A percentile compares a stretch with the other conserved stretches of the same genome.
These are phyloP conservation scores for Gracilaria gracilis DNA, from an alignment of 23 red algal genomes.

Conservation along the genomic window DNA sequence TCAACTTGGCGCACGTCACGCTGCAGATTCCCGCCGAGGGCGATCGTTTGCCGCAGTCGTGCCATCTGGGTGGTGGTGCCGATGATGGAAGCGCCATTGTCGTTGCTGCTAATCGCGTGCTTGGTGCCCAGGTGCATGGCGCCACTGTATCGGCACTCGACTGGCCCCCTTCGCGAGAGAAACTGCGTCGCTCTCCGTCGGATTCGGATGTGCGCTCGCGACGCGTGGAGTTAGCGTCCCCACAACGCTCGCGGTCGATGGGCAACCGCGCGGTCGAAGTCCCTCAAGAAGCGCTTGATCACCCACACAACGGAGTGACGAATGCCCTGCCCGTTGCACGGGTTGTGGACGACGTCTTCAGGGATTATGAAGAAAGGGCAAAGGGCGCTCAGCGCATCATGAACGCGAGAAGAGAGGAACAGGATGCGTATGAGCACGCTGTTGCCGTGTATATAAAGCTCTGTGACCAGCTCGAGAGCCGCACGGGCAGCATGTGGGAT, in stretches of 20 bases:
- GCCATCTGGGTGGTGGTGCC: neutral
- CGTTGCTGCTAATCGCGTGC: neutral
- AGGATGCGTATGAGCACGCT: slow-evolving; percentile 81
- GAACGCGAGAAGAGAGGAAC: slow-evolving; percentile 67
- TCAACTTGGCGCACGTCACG: slow-evolving; percentile 8
- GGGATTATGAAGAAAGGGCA: slow-evolving; percentile 70
- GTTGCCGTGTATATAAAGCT: slow-evolving; percentile 71
- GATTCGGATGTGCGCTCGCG: neutral
- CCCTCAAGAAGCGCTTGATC: neutral
- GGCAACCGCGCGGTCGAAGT: neutral
- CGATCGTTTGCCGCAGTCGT: neutral
- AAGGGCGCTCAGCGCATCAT: slow-evolving; percentile 73
- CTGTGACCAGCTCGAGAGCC: slow-evolving; percentile 62
- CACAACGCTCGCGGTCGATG: neutral
- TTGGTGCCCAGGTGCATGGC: neutral
- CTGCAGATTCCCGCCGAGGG: slow-evolving; percentile 19
- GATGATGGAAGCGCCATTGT: neutral
- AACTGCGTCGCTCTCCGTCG: neutral
- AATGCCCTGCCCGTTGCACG: slow-evolving; percentile 12
- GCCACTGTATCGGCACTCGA: neutral
- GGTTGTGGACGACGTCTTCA: slow-evolving; percentile 46
- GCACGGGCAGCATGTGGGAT: slow-evolving; percentile 77
- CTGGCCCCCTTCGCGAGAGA: neutral
- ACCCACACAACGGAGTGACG: neutral
- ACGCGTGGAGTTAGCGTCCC: neutral